Percentiles rank a stretch among this genome's conserved stretches.
Evolutionary conservation across 2,329 filamentous ascomycete species (phyloP).

Genomic region (Aspergillus sp.): DNA sequence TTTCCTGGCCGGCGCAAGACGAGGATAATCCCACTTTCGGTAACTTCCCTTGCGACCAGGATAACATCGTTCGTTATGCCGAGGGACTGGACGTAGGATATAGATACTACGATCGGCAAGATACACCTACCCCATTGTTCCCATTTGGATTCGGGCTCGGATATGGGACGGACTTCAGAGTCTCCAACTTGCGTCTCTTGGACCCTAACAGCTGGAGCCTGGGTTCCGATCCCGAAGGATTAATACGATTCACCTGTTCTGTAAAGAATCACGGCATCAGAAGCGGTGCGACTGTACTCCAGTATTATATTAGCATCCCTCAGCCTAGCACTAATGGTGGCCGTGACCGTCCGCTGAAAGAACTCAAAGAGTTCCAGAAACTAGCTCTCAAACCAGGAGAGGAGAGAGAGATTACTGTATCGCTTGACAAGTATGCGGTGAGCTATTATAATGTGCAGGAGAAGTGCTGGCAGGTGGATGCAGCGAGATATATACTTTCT

Average conservation of each 20-base stretch:
- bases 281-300: neutral
- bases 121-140: neutral
- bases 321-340: neutral
- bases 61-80: neutral
- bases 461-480: neutral
- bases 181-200: neutral
- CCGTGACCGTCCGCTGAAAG: neutral
- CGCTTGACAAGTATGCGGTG: neutral
- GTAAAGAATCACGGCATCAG: neutral
- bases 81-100: neutral
- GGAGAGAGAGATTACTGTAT: neutral
- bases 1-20: neutral
- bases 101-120: neutral
- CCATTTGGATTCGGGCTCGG: neutral
- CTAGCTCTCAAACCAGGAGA: neutral
- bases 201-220: neutral
- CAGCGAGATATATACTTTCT: neutral
- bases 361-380: neutral
- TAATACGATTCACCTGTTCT: neutral
- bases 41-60: constrained; percentile 3
- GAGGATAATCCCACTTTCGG: neutral
- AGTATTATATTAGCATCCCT: neutral
- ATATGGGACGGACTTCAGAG: neutral
- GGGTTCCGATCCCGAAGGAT: neutral
- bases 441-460: neutral